These are phyloP conservation scores for Fusarium xyrophilum DNA, from an alignment of 2,329 filamentous ascomycete genomes.

Conservation along the genomic window DNA sequence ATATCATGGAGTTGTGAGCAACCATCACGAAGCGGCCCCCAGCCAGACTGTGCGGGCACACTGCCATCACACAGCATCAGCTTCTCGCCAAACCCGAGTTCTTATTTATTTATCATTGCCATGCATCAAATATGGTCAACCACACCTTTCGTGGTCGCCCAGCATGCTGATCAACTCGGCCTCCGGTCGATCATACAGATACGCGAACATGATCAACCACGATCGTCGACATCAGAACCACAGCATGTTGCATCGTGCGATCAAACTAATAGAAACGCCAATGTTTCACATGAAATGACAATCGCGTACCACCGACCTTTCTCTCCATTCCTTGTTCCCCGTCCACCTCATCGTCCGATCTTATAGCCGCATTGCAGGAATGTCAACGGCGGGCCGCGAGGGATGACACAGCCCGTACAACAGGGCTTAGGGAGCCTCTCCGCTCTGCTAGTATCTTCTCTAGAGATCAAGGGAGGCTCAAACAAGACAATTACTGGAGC, in stretches of 20 bases:
- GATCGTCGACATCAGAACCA: neutral
- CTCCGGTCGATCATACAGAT: neutral
- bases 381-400: neutral
- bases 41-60: neutral
- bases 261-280: neutral
- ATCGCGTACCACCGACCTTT: neutral
- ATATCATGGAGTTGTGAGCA: neutral
- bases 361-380: neutral
- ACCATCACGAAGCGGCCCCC: neutral
- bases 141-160: neutral
- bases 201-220: neutral
- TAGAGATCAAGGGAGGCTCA: slow-evolving; percentile 17
- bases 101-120: fast-evolving
- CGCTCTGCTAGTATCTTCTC: neutral
- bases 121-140: neutral
- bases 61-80: neutral
- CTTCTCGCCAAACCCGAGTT: neutral
- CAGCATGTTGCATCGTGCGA: neutral
- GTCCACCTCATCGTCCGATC: neutral
- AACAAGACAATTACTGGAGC: neutral
- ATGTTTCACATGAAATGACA: neutral
- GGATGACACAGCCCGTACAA: neutral
- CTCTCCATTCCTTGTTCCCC: neutral
- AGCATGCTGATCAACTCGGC: neutral
- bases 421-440: neutral